Evolutionary conservation across 441 rosid species (phyloP).

Genomic region (Populus trichocarpa): DNA sequence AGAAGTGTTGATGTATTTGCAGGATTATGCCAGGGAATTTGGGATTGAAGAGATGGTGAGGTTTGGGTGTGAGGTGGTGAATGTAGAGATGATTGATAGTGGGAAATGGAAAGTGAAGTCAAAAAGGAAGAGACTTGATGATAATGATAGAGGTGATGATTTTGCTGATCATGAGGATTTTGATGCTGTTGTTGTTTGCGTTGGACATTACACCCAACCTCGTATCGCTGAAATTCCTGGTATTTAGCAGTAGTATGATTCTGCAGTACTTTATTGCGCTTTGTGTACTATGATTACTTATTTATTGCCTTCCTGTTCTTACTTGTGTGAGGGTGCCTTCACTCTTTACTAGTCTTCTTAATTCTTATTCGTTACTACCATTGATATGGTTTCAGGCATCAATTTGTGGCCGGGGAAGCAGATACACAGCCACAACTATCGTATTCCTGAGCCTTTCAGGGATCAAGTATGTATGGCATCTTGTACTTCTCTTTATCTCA

Average conservation of each 20-base stretch:
- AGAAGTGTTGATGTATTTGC: slow-evolving; percentile 62
- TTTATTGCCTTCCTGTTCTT: too few species aligned
- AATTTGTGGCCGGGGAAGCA: slow-evolving; percentile 75
- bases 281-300: too few species aligned
- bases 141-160: not conserved
- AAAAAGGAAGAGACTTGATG: slow-evolving; percentile 14
- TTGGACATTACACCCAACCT: slow-evolving; percentile 64
- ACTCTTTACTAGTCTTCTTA: too few species aligned
- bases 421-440: slow-evolving; percentile 81
- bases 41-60: slow-evolving; percentile 52
- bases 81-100: slow-evolving; percentile 29
- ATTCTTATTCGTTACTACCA: not conserved
- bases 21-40: slow-evolving; percentile 56
- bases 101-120: slow-evolving; percentile 53
- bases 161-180: slow-evolving; percentile 41
- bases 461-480: slow-evolving; percentile 48
- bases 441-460: slow-evolving; percentile 51
- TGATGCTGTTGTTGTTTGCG: slow-evolving; percentile 87
- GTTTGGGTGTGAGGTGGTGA: slow-evolving; percentile 56
- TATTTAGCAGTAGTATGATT: not conserved
- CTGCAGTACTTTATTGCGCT: too few species aligned
- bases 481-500: not conserved
- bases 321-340: too few species aligned
- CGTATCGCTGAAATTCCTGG: slow-evolving; percentile 70
- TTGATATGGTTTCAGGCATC: slow-evolving; percentile 37